Conservation (phyloP, 805 yeast genomes). For the Priceomyces haplophilus region DNA sequence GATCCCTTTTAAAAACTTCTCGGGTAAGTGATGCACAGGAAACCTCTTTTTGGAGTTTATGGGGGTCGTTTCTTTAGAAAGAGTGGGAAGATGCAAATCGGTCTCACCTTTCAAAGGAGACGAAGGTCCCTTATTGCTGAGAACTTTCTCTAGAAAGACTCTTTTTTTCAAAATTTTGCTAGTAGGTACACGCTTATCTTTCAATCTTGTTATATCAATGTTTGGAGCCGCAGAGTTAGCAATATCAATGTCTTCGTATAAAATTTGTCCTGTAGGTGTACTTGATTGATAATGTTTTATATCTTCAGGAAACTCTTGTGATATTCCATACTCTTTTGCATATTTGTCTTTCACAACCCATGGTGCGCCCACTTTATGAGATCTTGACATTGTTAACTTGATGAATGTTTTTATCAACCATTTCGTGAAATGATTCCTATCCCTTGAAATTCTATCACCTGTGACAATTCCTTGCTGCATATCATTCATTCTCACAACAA, state of each 20-base stretch:
- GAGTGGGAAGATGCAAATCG: neutral
- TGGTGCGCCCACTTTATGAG: constrained; percentile 86
- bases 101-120: constrained; percentile 5
- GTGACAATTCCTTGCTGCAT: constrained; percentile 66
- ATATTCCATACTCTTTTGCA: constrained; percentile 66
- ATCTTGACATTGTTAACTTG: constrained; percentile 72
- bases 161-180: constrained; percentile 1
- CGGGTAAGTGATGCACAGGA: constrained; percentile 34
- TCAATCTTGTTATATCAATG: neutral
- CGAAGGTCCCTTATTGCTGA: neutral
- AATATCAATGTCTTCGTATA: constrained; percentile 15
- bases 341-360: constrained; percentile 86
- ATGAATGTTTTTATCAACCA: constrained; percentile 86
- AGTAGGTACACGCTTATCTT: neutral
- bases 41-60: constrained; percentile 16
- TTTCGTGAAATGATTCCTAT: constrained; percentile 83
- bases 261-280: constrained; percentile 30
- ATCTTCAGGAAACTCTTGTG: constrained; percentile 56
- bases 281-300: constrained; percentile 39
- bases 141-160: constrained; percentile 1
- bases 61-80: neutral
- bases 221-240: constrained; percentile 3
- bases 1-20: constrained; percentile 14
- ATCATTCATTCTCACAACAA: constrained; percentile 58
- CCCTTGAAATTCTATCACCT: constrained; percentile 71